Percentiles rank a stretch among this genome's conserved stretches.
These are phyloP conservation scores for Litchi chinensis DNA, from an alignment of 345 rosid genomes.

Conservation along the genomic window DNA sequence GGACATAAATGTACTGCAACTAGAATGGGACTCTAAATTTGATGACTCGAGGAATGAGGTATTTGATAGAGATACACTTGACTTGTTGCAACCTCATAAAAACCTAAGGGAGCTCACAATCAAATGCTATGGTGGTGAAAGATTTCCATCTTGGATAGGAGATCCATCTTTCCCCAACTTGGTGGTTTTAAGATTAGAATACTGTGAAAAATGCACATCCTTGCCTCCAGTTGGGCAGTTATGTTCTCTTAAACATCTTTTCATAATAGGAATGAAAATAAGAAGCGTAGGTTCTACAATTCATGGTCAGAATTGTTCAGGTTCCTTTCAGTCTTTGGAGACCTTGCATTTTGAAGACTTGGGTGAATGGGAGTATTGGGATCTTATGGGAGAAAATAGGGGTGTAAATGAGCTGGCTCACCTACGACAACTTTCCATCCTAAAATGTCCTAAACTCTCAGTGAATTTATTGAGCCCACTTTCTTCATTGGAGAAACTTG, in stretches of 20 bases:
- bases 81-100: neutral
- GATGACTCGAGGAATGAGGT: neutral
- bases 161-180: slow-evolving; percentile 1
- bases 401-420: neutral
- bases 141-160: neutral
- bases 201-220: neutral
- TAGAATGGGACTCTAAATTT: neutral
- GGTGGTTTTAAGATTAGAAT: neutral
- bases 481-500: neutral
- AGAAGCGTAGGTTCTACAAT: neutral
- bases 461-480: neutral
- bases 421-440: neutral
- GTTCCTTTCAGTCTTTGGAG: neutral
- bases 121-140: neutral
- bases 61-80: neutral
- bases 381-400: neutral
- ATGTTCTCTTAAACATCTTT: neutral
- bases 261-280: neutral
- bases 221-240: neutral
- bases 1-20: neutral
- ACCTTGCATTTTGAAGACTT: neutral
- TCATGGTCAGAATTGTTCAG: neutral
- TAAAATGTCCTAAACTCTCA: neutral
- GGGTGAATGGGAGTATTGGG: neutral
- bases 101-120: neutral